phyloP scores from a whole-genome alignment of 1,284 basidiomycete species.

The Apiotrichum siamense region DNA sequence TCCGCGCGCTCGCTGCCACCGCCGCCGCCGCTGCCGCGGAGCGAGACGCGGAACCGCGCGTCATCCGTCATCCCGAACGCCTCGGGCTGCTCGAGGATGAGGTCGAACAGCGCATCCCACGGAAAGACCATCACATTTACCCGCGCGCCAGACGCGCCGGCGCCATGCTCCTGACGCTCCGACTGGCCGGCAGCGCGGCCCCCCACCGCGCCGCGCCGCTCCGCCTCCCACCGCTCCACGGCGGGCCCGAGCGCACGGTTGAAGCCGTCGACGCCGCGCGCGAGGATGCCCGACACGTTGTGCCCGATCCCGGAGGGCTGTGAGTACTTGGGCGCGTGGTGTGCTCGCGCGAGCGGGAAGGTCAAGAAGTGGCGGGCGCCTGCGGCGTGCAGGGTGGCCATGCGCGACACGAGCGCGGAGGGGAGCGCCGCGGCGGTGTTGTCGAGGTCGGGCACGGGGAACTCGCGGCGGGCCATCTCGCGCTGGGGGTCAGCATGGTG shows the following conservation, averaged over 20 bases:
- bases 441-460: not conserved
- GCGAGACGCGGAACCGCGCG: not conserved
- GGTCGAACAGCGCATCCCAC: not conserved
- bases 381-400: not conserved
- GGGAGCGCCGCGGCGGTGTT: not conserved
- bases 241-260: not conserved
- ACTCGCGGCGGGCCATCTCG: conserved; percentile 6
- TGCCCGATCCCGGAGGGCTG: not conserved
- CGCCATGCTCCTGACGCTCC: too few species aligned
- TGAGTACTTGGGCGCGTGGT: conserved; percentile 1
- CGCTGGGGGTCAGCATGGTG: not conserved
- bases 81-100: not conserved
- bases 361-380: conserved; percentile 1
- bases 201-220: not conserved
- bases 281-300: not conserved
- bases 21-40: not conserved
- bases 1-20: too few species aligned
- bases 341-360: not conserved
- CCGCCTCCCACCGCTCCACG: not conserved
- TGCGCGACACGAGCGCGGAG: not conserved
- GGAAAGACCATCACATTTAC: not conserved
- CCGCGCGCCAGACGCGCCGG: not conserved
- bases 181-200: too few species aligned
- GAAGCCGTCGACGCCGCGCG: not conserved
- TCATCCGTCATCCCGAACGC: conserved; percentile 1